These are phyloP conservation scores for Phtheirospermum japonicum DNA, from an alignment of 257 asterid genomes.

Conservation along the genomic window DNA sequence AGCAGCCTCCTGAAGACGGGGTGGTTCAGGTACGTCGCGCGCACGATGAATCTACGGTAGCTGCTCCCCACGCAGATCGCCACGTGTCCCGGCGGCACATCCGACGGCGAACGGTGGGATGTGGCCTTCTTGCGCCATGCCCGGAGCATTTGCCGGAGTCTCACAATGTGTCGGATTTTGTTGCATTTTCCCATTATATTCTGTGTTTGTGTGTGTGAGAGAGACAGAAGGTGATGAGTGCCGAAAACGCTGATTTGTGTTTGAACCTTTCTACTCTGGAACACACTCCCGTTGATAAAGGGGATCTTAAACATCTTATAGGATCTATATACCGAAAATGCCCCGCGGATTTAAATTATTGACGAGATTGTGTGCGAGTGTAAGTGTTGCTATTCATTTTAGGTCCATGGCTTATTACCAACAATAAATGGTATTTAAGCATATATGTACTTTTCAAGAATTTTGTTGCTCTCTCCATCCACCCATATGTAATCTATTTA, in stretches of 20 bases:
- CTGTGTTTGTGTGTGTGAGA: not conserved
- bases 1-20: conserved; percentile 60
- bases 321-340: not conserved
- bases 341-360: not conserved
- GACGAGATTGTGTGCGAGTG: not conserved
- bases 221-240: conserved; percentile 17
- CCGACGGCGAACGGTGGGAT: conserved; percentile 41
- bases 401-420: no score
- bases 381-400: no score
- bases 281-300: not conserved
- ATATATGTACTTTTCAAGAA: no score
- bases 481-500: no score
- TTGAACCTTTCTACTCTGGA: not conserved
- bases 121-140: conserved; percentile 65
- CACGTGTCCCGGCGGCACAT: conserved; percentile 84
- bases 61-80: conserved; percentile 64
- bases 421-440: not conserved
- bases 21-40: conserved; percentile 68
- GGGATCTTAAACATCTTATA: not conserved
- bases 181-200: conserved; percentile 38
- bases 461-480: no score
- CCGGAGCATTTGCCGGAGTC: conserved; percentile 68
- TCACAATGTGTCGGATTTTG: conserved; percentile 58
- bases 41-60: conserved; percentile 58
- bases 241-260: not conserved